A percentile compares a stretch with the other conserved stretches of the same genome.
These are phyloP conservation scores for Mangifera indica DNA, from an alignment of 345 rosid genomes.

Conservation along the genomic window DNA sequence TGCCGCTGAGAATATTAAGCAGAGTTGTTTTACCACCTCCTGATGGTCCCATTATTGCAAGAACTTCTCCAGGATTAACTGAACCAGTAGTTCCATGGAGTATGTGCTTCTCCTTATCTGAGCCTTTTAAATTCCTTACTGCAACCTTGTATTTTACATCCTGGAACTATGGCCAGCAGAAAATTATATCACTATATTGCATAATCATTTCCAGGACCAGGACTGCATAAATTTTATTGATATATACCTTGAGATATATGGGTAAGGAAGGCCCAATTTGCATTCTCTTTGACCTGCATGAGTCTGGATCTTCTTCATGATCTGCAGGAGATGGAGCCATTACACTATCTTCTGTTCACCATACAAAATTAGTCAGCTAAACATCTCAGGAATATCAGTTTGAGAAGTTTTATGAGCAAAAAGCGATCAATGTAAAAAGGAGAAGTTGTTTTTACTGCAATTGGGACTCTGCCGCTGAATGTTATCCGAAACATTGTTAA, in stretches of 20 bases:
- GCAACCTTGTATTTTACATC: constrained; percentile 24
- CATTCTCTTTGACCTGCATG: constrained; percentile 7
- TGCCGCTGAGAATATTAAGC: constrained; percentile 36
- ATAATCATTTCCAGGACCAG: not conserved
- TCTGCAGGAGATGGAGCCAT: not conserved
- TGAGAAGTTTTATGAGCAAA: not conserved
- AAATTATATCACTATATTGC: not conserved
- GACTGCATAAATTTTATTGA: not conserved
- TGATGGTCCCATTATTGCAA: constrained; percentile 39
- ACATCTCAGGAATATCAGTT: not conserved
- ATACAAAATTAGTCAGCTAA: not conserved
- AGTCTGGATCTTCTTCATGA: constrained; percentile 8
- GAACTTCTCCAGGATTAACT: constrained; percentile 32
- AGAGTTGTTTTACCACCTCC: constrained; percentile 40
- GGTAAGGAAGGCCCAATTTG: constrained; percentile 23
- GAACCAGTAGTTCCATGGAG: constrained; percentile 31
- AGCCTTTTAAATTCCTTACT: not conserved
- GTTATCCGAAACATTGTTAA: not conserved
- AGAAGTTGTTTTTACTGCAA: not conserved
- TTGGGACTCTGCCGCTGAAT: not conserved
- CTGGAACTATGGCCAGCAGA: constrained; percentile 12
- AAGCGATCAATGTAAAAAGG: not conserved
- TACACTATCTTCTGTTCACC: not conserved
- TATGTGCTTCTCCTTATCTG: constrained; percentile 19
- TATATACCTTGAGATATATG: constrained; percentile 33